These are phyloP conservation scores for Epichloe sp. DNA, from an alignment of 2,329 filamentous ascomycete genomes.

Conservation along the genomic window DNA sequence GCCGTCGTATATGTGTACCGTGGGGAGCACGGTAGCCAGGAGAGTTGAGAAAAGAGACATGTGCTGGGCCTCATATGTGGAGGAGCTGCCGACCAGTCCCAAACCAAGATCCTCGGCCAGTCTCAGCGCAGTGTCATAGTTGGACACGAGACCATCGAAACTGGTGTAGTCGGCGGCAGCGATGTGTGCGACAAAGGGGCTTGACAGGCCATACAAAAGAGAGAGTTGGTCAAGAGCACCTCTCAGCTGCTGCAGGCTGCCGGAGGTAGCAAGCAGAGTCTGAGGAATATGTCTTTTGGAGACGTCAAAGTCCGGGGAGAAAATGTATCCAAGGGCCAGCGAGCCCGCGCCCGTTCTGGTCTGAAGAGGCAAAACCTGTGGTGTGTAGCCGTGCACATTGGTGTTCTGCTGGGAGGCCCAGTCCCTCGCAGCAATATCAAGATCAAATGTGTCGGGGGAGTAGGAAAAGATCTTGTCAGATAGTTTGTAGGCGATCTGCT, in stretches of 20 bases:
- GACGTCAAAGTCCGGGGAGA: conserved; percentile 91
- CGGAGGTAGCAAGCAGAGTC: conserved; percentile 74
- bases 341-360: conserved; percentile 80
- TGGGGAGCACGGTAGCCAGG: conserved; percentile 65
- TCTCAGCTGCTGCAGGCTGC: conserved; percentile 68
- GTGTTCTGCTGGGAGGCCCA: conserved; percentile 59
- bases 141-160: conserved; percentile 60
- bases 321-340: conserved; percentile 91
- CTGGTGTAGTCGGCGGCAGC: conserved; percentile 77
- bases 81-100: conserved; percentile 72
- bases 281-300: conserved; percentile 89
- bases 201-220: conserved; percentile 80
- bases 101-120: conserved; percentile 83
- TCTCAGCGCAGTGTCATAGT: conserved; percentile 71
- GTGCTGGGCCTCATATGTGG: conserved; percentile 85
- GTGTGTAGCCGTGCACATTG: conserved; percentile 74
- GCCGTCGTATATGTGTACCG: conserved; percentile 79
- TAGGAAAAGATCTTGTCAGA: conserved; percentile 98
- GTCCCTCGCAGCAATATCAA: conserved; percentile 68
- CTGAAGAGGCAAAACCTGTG: conserved; percentile 68
- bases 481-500: conserved; percentile 88
- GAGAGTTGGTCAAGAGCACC: conserved; percentile 83
- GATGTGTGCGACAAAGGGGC: conserved; percentile 84
- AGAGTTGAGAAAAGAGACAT: conserved; percentile 84
- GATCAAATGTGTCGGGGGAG: conserved; percentile 83